These are phyloP conservation scores for Climacium dendroides DNA, from an alignment of 225 moss, liverwort and hornwort species.

Conservation along the genomic window DNA sequence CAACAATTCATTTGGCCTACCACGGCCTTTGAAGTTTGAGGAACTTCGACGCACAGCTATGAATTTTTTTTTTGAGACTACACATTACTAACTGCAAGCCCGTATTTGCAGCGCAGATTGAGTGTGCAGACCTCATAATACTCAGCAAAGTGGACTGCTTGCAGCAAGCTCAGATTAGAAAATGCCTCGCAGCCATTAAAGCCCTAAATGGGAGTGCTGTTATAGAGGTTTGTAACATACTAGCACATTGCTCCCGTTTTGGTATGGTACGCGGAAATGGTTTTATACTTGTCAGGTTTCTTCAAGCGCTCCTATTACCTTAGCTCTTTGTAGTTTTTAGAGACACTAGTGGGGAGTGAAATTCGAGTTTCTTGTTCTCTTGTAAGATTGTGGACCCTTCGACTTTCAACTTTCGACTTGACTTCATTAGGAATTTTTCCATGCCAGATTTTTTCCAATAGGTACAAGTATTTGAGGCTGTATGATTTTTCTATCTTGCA, in stretches of 20 bases:
- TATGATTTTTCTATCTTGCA: slow-evolving; percentile 1
- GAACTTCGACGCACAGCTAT: neutral
- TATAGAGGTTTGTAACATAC: slow-evolving; percentile 20
- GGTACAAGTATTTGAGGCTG: neutral
- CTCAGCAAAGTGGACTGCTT: slow-evolving; percentile 48
- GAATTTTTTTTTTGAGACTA: neutral
- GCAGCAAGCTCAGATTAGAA: slow-evolving; percentile 32
- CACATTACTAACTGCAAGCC: neutral
- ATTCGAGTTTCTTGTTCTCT: neutral
- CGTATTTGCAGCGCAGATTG: slow-evolving; percentile 29
- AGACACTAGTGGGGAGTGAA: neutral
- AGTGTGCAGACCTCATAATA: slow-evolving; percentile 34
- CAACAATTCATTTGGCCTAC: neutral
- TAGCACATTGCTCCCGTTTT: neutral
- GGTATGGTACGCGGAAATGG: neutral
- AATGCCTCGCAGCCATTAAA: slow-evolving; percentile 34
- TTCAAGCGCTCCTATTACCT: neutral
- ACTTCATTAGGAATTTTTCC: neutral
- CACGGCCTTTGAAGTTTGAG: neutral
- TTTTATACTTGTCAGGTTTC: neutral
- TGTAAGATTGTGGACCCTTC: neutral
- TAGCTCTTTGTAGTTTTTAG: neutral
- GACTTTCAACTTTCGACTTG: neutral
- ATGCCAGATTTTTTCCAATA: neutral
- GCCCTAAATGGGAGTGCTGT: slow-evolving; percentile 27